Evolutionary conservation across 345 rosid species (phyloP).

Genomic region (Xanthoceras sorbifolium): DNA sequence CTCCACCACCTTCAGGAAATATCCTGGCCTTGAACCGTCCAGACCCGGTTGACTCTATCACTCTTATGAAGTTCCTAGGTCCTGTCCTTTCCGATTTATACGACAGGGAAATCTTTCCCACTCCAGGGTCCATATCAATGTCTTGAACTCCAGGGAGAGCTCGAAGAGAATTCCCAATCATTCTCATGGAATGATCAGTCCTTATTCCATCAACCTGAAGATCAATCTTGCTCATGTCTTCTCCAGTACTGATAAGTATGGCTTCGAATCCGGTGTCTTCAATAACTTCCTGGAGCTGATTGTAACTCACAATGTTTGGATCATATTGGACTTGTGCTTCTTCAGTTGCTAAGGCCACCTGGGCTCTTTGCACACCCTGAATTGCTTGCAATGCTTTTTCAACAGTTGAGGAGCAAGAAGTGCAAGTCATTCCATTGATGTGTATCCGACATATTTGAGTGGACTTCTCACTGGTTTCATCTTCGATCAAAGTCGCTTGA

Average conservation of each 20-base stretch:
- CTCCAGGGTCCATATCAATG: constrained; percentile 31
- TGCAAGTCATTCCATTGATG: constrained; percentile 90
- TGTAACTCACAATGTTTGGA: constrained; percentile 42
- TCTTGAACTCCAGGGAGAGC: constrained; percentile 86
- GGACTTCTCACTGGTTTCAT: constrained; percentile 51
- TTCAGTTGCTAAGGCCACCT: constrained; percentile 86
- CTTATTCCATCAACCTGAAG: constrained; percentile 69
- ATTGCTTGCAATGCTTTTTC: constrained; percentile 65
- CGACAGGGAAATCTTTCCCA: constrained; percentile 55
- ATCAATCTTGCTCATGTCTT: constrained; percentile 66
- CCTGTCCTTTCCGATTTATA: constrained; percentile 77
- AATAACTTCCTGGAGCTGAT: constrained; percentile 46
- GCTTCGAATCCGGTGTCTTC: constrained; percentile 78
- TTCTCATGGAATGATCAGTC: constrained; percentile 49
- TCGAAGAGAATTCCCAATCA: constrained; percentile 62
- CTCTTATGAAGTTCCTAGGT: constrained; percentile 70
- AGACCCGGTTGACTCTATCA: constrained; percentile 78
- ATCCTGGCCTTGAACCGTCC: constrained; percentile 68
- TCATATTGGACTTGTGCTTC: constrained; percentile 82
- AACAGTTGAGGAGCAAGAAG: constrained; percentile 73
- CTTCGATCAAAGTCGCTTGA: constrained; percentile 57
- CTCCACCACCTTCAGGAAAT: constrained; percentile 64
- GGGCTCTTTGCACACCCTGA: constrained; percentile 69
- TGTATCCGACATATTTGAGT: constrained; percentile 68
- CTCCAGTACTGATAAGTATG: constrained; percentile 66